Evolutionary conservation across 2,329 filamentous ascomycete species (phyloP).

Genomic region (Pseudogymnoascus sp.): DNA sequence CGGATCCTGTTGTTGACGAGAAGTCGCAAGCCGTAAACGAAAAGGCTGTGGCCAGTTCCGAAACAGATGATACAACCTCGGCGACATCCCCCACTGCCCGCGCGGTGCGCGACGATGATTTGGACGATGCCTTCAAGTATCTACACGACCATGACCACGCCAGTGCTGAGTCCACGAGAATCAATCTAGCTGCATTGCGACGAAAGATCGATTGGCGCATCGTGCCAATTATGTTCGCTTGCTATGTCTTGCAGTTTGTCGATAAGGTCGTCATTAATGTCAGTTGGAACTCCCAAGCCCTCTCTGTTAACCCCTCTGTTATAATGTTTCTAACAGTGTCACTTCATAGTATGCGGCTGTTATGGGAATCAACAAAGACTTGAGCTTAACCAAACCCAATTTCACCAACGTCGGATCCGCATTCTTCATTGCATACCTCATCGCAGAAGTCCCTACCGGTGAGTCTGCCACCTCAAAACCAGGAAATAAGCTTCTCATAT

Average conservation of each 20-base stretch:
- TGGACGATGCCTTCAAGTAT: slow-evolving; percentile 38
- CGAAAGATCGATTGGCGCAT: slow-evolving; percentile 53
- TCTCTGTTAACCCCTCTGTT: too few relatives aligned
- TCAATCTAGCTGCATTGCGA: slow-evolving; percentile 41
- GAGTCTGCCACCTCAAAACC: slow-evolving; percentile 15
- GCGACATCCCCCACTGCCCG: not conserved
- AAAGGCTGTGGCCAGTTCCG: not conserved
- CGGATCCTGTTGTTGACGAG: not conserved
- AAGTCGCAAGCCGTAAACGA: not conserved
- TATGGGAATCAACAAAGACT: slow-evolving; percentile 53
- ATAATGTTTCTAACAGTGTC: not conserved
- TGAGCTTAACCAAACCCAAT: slow-evolving; percentile 50
- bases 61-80: not conserved
- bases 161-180: slow-evolving; percentile 25
- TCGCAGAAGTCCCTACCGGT: slow-evolving; percentile 55
- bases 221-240: slow-evolving; percentile 54
- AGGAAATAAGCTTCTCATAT: not conserved
- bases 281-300: slow-evolving; percentile 21
- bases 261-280: slow-evolving; percentile 60
- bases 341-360: slow-evolving; percentile 53
- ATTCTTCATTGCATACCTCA: slow-evolving; percentile 54
- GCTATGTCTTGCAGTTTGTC: slow-evolving; percentile 55
- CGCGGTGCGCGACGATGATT: slow-evolving; percentile 18
- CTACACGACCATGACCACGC: slow-evolving; percentile 31
- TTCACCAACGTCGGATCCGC: slow-evolving; percentile 56